Evolutionary conservation across 805 yeast species (phyloP).

Genomic region (Metschnikowia peoriensis): DNA sequence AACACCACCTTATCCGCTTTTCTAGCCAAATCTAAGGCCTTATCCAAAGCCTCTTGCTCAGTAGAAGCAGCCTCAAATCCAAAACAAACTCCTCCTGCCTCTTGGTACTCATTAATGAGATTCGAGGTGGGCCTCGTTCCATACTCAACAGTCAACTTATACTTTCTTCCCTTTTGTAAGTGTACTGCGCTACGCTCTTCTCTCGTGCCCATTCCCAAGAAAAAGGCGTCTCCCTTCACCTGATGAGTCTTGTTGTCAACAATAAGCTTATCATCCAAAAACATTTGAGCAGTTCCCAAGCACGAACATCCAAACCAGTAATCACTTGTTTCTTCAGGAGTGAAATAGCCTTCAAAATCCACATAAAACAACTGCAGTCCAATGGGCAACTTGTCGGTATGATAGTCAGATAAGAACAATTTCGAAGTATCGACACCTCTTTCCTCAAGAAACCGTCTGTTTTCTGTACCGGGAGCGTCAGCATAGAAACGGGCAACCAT

Average conservation of each 20-base stretch:
- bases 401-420: conserved; percentile 22
- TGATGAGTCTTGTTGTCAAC: conserved; percentile 58
- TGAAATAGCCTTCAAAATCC: conserved; percentile 42
- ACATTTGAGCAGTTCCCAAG: conserved; percentile 55
- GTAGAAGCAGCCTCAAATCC: conserved; percentile 23
- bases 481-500: conserved; percentile 25
- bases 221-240: conserved; percentile 48
- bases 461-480: conserved; percentile 25
- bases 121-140: conserved; percentile 47
- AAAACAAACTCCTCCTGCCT: conserved; percentile 28
- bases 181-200: conserved; percentile 43
- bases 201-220: conserved; percentile 50
- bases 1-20: conserved; percentile 29
- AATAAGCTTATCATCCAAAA: conserved; percentile 49
- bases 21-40: conserved; percentile 27
- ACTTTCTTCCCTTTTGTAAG: conserved; percentile 44
- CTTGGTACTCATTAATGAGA: conserved; percentile 15
- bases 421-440: conserved; percentile 15
- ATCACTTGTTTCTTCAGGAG: conserved; percentile 47
- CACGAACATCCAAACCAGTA: conserved; percentile 53
- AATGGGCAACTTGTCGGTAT: conserved; percentile 4
- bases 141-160: conserved; percentile 47
- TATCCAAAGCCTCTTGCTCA: conserved; percentile 23
- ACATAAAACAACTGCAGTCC: conserved; percentile 38
- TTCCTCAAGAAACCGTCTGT: conserved; percentile 27